Base-by-base conservation (phyloP, 257 asterid genomes). In the Sherardia arvensis region DNA sequence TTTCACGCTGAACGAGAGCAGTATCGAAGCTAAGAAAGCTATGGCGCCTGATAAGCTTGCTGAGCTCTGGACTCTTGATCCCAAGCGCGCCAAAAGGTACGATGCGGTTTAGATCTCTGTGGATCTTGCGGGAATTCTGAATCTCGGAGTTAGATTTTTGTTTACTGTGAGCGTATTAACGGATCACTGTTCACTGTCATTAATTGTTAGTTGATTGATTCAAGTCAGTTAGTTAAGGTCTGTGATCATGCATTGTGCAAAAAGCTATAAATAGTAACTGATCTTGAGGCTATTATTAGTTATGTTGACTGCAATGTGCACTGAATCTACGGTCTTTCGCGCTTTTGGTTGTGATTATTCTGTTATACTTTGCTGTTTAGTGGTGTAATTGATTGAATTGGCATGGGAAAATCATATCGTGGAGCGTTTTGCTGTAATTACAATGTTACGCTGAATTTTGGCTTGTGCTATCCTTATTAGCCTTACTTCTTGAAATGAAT, bases 1-100 rank as follows among this genome's bases (percentile, higher is more conserved):
- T 73, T 76, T 86, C 17, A 25, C 80, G 82, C 72, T 85, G 45
- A 66, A 63, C 21, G 95, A 82, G 40, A 81, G 74, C 62, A 70
- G 82, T 40, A 85, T 92, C 74, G 97, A 87, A 66, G 96, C 97
- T 56, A 92, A 92, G 84, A 92, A 92, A 73, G 95, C 99, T 65
- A 92, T 89, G 99, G 84, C 95, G 60, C 99, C 99, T 53, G 90
- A 89, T 69, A 89, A 92, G 84, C 90, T 92, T 40, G 97, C 99
- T 66, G 96, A 89, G 75, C 72, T 92, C 8, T 92, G 99, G 99
- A 81, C 87, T 34, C 59, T 92, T 77, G 99, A 92, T 81, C 99
- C 99, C 43, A 92, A 92, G 69, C 87, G 96, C 40, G 99, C 97
- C 69, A 92, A 92, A 76, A 87, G 99, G 99, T 89, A 61, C 9